phyloP scores from a whole-genome alignment of 1,284 basidiomycete genomes.

The Phellopilus nigrolimitatus region DNA sequence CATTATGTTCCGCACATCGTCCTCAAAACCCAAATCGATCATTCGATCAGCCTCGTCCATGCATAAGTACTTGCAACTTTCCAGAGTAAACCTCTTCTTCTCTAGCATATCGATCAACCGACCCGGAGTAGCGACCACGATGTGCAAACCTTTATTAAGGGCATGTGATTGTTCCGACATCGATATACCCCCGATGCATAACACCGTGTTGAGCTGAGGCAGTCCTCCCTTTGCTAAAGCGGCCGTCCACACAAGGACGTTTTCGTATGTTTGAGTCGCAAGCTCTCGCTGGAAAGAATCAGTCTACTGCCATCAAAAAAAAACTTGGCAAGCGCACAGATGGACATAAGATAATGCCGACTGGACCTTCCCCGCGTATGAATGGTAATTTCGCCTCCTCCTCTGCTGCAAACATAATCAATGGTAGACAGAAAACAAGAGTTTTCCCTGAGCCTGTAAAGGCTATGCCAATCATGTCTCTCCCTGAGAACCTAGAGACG shows the following conservation, averaged over 20 bases:
- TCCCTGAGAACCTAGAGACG: slow-evolving; percentile 68
- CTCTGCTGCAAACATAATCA: slow-evolving; percentile 94
- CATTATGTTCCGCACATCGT: slow-evolving; percentile 98
- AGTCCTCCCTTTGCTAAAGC: slow-evolving; percentile 82
- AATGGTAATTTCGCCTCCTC: slow-evolving; percentile 91
- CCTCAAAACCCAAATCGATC: slow-evolving; percentile 99
- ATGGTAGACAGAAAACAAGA: slow-evolving; percentile 84
- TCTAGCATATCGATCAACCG: slow-evolving; percentile 96
- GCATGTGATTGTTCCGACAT: slow-evolving; percentile 96
- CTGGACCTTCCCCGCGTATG: slow-evolving; percentile 89
- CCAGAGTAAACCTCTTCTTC: slow-evolving; percentile 88
- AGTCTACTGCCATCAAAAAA: neutral
- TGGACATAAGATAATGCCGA: slow-evolving; percentile 93
- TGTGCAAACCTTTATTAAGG: slow-evolving; percentile 86
- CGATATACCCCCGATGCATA: slow-evolving; percentile 97
- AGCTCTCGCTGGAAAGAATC: slow-evolving; percentile 60
- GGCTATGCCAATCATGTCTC: slow-evolving; percentile 94
- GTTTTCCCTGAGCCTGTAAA: slow-evolving; percentile 95
- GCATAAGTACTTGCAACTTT: slow-evolving; percentile 91
- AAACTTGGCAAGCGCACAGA: slow-evolving; percentile 40
- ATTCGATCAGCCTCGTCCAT: slow-evolving; percentile 99
- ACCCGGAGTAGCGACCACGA: slow-evolving; percentile 95
- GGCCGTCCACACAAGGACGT: slow-evolving; percentile 80
- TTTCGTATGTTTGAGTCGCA: slow-evolving; percentile 95
- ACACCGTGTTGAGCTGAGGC: slow-evolving; percentile 80